Evolutionary conservation across 176 grass and related monocot genomes (phyloP).

Genomic region (Leersia perrieri): DNA sequence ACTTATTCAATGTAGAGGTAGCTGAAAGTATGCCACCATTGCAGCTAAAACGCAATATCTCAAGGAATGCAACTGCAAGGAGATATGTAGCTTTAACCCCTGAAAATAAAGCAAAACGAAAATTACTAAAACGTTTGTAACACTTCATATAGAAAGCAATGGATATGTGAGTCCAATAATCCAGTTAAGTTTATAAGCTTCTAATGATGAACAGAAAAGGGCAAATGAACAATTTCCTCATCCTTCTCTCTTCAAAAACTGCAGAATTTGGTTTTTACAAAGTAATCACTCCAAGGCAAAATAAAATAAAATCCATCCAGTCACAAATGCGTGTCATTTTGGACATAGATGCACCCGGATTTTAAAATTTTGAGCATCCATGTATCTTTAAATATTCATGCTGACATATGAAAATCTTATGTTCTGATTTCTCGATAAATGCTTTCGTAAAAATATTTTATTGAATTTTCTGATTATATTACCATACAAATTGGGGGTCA

Average conservation of each 20-base stretch:
- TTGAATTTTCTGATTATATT: no score
- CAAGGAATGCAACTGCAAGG: conserved; percentile 91
- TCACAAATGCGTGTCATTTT: background rate
- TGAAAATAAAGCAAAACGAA: conserved; percentile 44
- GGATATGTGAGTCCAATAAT: conserved; percentile 24
- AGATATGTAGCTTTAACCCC: conserved; percentile 99
- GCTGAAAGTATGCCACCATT: conserved; percentile 73
- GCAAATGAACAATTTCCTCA: background rate
- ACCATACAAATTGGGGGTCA: no score
- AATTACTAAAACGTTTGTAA: conserved; percentile 16
- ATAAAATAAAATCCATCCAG: background rate
- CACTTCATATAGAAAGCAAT: conserved; percentile 14
- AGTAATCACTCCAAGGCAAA: background rate
- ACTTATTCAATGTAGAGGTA: conserved; percentile 63
- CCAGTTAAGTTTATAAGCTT: background rate
- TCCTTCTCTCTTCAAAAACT: background rate
- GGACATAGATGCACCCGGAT: background rate
- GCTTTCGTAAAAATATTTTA: background rate
- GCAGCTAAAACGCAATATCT: conserved; percentile 96
- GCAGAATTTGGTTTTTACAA: background rate
- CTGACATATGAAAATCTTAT: background rate
- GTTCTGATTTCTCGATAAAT: background rate
- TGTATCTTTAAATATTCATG: background rate
- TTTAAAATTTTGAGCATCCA: background rate
- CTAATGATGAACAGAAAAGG: background rate